phyloP scores from a whole-genome alignment of 2,329 filamentous ascomycete genomes.

The Colletotrichum melonis region DNA sequence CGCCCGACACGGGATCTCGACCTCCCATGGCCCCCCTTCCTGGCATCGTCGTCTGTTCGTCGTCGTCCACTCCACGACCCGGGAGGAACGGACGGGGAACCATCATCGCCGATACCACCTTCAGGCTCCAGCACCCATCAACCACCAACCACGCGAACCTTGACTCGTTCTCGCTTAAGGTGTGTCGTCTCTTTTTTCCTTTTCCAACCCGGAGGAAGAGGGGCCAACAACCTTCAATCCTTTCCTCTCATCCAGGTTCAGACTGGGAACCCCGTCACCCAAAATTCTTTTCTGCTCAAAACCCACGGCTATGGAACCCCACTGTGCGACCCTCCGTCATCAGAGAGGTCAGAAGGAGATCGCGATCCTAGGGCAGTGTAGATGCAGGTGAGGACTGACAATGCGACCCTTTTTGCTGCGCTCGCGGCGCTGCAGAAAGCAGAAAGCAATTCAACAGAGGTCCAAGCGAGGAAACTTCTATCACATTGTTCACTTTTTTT shows the following conservation, averaged over 20 bases:
- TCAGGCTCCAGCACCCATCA: not conserved
- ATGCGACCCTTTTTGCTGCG: slow-evolving; percentile 23
- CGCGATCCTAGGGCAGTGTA: slow-evolving; percentile 16
- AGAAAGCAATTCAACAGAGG: not conserved
- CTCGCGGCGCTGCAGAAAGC: slow-evolving; percentile 27
- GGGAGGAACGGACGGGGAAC: not conserved
- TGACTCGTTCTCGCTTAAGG: not conserved
- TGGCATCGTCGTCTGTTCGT: not conserved
- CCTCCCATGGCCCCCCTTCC: not conserved
- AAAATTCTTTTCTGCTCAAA: not conserved
- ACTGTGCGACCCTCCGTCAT: slow-evolving; percentile 19
- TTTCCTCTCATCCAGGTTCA: not conserved
- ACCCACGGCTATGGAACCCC: slow-evolving; percentile 8
- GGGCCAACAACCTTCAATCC: slow-evolving; percentile 4
- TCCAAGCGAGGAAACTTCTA: slow-evolving; percentile 17
- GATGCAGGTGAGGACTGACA: slow-evolving; percentile 34
- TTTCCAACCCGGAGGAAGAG: not conserved
- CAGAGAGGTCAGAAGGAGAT: slow-evolving; percentile 9
- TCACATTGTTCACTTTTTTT: not conserved
- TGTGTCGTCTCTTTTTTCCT: not conserved
- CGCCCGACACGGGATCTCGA: slow-evolving; percentile 14
- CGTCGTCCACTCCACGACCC: not conserved
- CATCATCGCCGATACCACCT: not conserved
- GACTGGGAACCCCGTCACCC: not conserved
- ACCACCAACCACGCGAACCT: not conserved